phyloP scores from a whole-genome alignment of 2,329 filamentous ascomycete species.

The Pseudocercospora musae region DNA sequence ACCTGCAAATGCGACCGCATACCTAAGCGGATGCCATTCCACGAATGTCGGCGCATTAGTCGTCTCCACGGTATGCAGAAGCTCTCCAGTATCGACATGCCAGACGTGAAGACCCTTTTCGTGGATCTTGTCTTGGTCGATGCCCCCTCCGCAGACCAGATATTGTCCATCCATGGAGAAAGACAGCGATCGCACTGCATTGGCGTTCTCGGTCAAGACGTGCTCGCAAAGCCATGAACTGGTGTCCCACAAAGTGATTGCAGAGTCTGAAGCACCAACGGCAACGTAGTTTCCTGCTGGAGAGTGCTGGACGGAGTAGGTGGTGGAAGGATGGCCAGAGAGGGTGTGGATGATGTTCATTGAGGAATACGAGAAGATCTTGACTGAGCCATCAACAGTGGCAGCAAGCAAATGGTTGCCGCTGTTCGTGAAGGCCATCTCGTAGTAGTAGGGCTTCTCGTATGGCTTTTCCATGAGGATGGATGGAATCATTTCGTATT shows the following conservation, averaged over 20 bases:
- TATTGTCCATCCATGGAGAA: conserved; percentile 78
- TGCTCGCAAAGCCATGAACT: conserved; percentile 72
- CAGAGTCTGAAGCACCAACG: conserved; percentile 70
- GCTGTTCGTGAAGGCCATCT: conserved; percentile 70
- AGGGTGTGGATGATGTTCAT: conserved; percentile 56
- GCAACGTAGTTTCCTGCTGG: conserved; percentile 70
- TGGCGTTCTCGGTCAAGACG: conserved; percentile 66
- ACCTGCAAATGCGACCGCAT: conserved; percentile 67
- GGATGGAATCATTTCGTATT: conserved; percentile 9
- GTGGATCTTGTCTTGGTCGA: conserved; percentile 52
- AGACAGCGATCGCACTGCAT: conserved; percentile 65
- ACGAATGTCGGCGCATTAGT: conserved; percentile 62
- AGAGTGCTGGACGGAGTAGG: conserved; percentile 65
- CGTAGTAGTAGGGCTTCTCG: conserved; percentile 58
- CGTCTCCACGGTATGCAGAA: conserved; percentile 69
- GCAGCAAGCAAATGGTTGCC: conserved; percentile 68
- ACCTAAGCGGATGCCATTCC: conserved; percentile 72
- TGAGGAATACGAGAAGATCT: conserved; percentile 67
- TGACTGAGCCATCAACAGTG: conserved; percentile 66
- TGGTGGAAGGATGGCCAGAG: conserved; percentile 70
- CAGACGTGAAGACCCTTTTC: conserved; percentile 66
- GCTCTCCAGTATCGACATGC: conserved; percentile 71
- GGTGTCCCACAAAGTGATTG: conserved; percentile 76
- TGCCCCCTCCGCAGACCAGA: conserved; percentile 63
- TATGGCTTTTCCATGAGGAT: conserved; percentile 11